Evolutionary conservation across 345 rosid species (phyloP).

Genomic region (Dipteronia sinensis): DNA sequence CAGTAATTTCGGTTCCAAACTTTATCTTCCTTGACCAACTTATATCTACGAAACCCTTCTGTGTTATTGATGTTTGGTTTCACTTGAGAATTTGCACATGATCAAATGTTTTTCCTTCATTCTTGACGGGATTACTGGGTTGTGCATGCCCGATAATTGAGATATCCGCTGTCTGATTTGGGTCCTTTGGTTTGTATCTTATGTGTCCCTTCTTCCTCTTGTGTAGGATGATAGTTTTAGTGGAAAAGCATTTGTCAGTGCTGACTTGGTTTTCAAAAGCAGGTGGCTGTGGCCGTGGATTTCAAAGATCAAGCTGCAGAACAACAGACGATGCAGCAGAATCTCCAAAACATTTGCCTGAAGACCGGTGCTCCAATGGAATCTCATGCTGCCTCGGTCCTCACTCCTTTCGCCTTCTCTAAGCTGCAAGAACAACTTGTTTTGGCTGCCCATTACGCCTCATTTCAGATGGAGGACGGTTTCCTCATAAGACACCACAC

Average conservation of each 20-base stretch:
- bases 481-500: constrained; percentile 95
- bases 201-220: neutral
- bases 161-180: neutral
- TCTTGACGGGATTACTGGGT: neutral
- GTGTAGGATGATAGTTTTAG: neutral
- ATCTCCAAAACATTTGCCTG: constrained; percentile 81
- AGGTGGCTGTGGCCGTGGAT: constrained; percentile 88
- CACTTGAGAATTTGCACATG: neutral
- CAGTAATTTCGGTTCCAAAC: neutral
- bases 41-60: neutral
- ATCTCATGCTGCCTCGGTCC: constrained; percentile 81
- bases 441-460: constrained; percentile 92
- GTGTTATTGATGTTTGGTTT: neutral
- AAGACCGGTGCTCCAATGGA: constrained; percentile 98
- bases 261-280: constrained; percentile 27
- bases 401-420: constrained; percentile 93
- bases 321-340: constrained; percentile 97
- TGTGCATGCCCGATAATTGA: neutral
- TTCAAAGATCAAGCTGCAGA: constrained; percentile 96
- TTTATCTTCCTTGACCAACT: neutral
- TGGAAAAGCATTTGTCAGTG: neutral
- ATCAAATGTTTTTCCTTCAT: neutral
- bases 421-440: constrained; percentile 97
- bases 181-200: neutral
- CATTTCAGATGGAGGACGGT: constrained; percentile 82